Conservation (phyloP, 164 flowering plant species). For the Magnolia kwangsiensis region DNA sequence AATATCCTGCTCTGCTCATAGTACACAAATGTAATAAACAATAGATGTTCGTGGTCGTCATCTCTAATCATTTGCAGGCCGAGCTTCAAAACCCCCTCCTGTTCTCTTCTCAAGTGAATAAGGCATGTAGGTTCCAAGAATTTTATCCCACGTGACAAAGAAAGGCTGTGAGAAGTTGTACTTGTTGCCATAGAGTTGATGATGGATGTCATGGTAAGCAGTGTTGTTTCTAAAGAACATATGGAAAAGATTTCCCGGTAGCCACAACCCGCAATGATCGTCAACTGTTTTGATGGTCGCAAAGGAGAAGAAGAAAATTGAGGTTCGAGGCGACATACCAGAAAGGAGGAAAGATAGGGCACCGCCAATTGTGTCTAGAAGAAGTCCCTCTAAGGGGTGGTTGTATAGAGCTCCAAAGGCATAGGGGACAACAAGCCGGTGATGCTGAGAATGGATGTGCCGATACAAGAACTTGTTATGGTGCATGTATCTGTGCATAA, state of each 20-base stretch:
- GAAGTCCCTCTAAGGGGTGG: conserved; percentile 89
- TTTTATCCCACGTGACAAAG: conserved; percentile 83
- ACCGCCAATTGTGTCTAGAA: conserved; percentile 86
- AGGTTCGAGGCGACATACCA: conserved; percentile 88
- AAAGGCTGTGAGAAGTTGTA: conserved; percentile 97
- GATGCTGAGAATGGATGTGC: conserved; percentile 92
- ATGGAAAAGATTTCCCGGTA: conserved; percentile 90
- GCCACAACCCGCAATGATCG: conserved; percentile 94
- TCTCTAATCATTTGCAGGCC: conserved; percentile 48
- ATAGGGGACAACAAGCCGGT: conserved; percentile 89
- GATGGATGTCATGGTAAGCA: conserved; percentile 97
- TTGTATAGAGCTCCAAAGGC: conserved; percentile 94
- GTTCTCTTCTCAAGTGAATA: conserved; percentile 68
- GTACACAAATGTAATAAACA: conserved; percentile 1
- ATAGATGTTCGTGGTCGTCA: neutral
- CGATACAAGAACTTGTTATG: conserved; percentile 87
- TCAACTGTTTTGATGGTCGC: conserved; percentile 94
- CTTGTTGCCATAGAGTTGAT: conserved; percentile 87
- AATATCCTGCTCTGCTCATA: neutral
- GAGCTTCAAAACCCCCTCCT: conserved; percentile 82
- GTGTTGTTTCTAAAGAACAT: conserved; percentile 75
- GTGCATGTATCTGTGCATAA: conserved; percentile 95
- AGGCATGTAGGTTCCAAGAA: conserved; percentile 95
- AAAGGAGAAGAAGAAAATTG: conserved; percentile 95
- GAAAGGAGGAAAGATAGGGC: conserved; percentile 84